Base-by-base conservation (phyloP, 2,329 filamentous ascomycete species). In the Diaporthe vaccinii region DNA sequence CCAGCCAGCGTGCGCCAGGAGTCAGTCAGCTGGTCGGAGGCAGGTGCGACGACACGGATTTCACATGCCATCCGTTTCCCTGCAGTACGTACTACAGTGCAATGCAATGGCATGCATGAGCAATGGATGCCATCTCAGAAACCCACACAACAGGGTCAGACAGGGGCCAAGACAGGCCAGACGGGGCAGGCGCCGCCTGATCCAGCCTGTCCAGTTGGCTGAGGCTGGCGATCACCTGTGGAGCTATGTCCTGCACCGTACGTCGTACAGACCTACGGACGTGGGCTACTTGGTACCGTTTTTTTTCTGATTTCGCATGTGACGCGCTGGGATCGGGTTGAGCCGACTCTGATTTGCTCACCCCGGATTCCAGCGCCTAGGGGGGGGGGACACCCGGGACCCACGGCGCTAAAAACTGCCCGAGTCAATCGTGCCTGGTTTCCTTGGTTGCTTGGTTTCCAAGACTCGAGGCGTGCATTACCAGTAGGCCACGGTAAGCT, bases 291-390 rank as follows among this genome's bases (percentile, higher is more conserved):
- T 44, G 25, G 36, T 17, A 2, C 20, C 17, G 12, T 28, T 25
- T 65, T 61, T 46, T 65, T 57, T 58, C 49, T 71, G 51, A 46
- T 17, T 68, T 68, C 46, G 72, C 72, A 59, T 74, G 72, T 74
- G 72, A 74, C 51, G 28, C 25, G 61, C 61, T 69, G 39, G 39
- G 44, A 44, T 68, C 44, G 49, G 31, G 69, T 41, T 17, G 22
- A 17, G 44, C 53, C 49, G 53, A 7, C 25, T 51, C 41, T 74
- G 72, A 74, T 74, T 74, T 69, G 72, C 53, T 53, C 44, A 61
- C 62, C 65, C 62, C 72, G 62, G 53, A 70, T 59, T 70, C 65
- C 65, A 68, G 22, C 46, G 44, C 41, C 41, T 36, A 31, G 28
- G 28, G 31, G 61, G 28, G 31, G 61, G 44, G 25, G 2, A 2